These are phyloP conservation scores for Coemansia erecta DNA, from an alignment of 192 early-diverging fungal species.

Conservation along the genomic window DNA sequence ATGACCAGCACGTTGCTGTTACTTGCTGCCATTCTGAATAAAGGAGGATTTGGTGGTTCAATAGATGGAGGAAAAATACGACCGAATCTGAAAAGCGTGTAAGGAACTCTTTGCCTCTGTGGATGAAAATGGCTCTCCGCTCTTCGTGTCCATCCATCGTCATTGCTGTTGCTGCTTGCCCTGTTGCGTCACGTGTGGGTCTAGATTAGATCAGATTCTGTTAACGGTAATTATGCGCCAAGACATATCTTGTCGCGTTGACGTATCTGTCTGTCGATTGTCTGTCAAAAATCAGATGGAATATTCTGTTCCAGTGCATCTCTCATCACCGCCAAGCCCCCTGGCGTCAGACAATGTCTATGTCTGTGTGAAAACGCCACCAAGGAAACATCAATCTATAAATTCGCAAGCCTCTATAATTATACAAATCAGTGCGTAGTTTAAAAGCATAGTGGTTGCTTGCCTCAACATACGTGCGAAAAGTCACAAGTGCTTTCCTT, in stretches of 20 bases:
- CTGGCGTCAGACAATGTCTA: too few species aligned
- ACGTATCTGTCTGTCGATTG: background rate
- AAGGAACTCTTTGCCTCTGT: background rate
- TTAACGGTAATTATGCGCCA: background rate
- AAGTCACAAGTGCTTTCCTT: background rate
- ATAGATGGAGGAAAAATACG: background rate
- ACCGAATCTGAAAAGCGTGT: background rate
- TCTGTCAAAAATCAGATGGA: constrained; percentile 4
- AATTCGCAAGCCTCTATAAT: too few species aligned
- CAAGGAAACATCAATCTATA: background rate
- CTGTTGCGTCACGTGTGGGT: too few species aligned
- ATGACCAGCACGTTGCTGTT: constrained; percentile 71
- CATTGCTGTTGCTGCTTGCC: too few species aligned
- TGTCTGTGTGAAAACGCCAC: background rate
- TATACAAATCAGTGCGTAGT: too few species aligned
- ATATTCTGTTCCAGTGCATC: constrained; percentile 11
- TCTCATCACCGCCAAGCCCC: background rate
- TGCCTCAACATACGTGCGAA: too few species aligned
- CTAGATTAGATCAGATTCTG: too few species aligned
- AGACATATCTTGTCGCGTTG: too few species aligned
- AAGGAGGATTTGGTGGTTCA: background rate
- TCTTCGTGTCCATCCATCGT: too few species aligned
- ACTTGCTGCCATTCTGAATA: constrained; percentile 21
- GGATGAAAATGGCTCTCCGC: too few species aligned
- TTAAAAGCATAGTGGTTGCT: too few species aligned